Base-by-base conservation (phyloP, 2,329 filamentous ascomycete genomes). In the Helicocarpus griseus region DNA sequence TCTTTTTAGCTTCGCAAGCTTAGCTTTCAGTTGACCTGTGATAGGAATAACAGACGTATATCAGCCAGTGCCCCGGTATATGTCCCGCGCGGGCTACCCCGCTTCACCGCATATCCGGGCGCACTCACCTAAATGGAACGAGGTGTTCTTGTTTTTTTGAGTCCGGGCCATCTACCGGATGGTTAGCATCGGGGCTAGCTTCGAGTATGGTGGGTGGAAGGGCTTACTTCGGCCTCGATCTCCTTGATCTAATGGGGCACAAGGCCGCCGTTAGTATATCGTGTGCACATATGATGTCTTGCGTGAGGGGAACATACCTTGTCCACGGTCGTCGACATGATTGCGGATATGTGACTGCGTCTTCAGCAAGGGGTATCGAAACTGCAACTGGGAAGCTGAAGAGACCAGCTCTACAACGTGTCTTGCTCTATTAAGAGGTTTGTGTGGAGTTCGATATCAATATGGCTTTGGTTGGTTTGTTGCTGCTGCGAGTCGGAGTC, bases 111-210 rank as follows among this genome's bases (percentile, higher is more conserved):
- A 49, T 58, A 29, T 8, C 24, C 31, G 17, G 47, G 13, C 36
- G 52, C 50, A 49, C 66, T 56, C 70, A 72, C 88, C 89, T 71
- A 96, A 76, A 79, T 96, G 90, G 71, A 84, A 95, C 46, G 89
- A 90, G 11, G 89, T 95, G 50, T 86, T 87, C 76, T 96, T 96
- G 73, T 96, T 96, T 77, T 96, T 96, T 72, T 97, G 90, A 65
- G 90, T 96, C 74, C 81, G 81, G 76, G 89, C 88, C 91, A 96
- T 96, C 85, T 91, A 65, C 44, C 47, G 54, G 35, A 43, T 52
- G 51, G 51, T 63, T 53, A 62, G 52, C 48, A 53, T 51, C 55
- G 53, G 31, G n/a, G 22, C 48, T 13, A 51, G 53, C 47, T 41
- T 31, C 41, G 21, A 40, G 52, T 8, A 29, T 29, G 24, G 31